These are phyloP conservation scores for Xylaria flabelliformis DNA, from an alignment of 495 filamentous ascomycete species.

Conservation along the genomic window DNA sequence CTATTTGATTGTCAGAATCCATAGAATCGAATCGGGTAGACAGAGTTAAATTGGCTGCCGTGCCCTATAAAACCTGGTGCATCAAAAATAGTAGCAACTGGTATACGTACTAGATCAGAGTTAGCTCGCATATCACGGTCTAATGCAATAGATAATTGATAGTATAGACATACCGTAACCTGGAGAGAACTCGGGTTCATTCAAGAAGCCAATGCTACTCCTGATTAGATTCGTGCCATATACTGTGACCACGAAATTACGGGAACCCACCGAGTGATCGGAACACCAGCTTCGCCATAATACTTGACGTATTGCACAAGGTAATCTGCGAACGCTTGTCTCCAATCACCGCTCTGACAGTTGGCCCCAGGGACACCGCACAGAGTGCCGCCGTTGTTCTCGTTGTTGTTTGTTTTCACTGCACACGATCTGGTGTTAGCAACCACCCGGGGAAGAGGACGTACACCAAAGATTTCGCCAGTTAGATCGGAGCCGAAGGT, in stretches of 20 bases:
- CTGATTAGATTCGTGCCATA: constrained; percentile 3
- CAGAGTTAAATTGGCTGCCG: neutral
- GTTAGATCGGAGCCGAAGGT: neutral
- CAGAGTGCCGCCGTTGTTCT: constrained; percentile 60
- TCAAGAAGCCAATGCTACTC: constrained; percentile 43
- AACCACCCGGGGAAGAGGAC: neutral
- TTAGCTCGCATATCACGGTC: neutral
- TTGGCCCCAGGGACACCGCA: constrained; percentile 55
- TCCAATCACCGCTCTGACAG: constrained; percentile 60
- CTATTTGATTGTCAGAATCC: constrained; percentile 18
- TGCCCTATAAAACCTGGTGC: too few relatives aligned
- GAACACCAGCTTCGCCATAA: constrained; percentile 58
- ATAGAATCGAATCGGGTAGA: neutral
- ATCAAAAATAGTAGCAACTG: neutral
- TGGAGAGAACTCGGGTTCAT: constrained; percentile 51
- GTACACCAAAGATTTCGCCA: neutral
- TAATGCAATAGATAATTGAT: neutral
- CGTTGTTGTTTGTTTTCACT: constrained; percentile 62
- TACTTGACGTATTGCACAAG: constrained; percentile 58
- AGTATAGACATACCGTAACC: constrained; percentile 35
- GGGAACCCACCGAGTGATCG: constrained; percentile 54
- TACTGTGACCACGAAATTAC: constrained; percentile 13
- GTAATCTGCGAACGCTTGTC: constrained; percentile 62
- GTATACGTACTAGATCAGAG: constrained; percentile 7
- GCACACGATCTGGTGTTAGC: constrained; percentile 54